phyloP scores from a whole-genome alignment of 129 eudicot species.

The Centaurea solstitialis region DNA sequence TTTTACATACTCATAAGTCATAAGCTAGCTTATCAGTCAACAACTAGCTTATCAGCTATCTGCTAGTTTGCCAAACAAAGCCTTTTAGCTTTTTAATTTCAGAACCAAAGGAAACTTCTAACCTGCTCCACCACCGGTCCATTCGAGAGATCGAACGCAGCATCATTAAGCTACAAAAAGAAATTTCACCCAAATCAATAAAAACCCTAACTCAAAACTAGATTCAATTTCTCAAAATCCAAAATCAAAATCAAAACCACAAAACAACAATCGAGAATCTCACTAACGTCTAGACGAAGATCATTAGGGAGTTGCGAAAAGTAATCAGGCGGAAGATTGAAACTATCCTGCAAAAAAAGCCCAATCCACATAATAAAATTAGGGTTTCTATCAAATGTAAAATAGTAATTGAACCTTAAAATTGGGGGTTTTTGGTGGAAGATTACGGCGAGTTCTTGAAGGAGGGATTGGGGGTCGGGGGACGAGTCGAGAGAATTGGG shows the following conservation, averaged over 20 bases:
- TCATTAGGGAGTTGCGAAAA: constrained; percentile 78
- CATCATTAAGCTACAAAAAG: constrained; percentile 84
- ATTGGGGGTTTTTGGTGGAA: background rate
- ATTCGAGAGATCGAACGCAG: constrained; percentile 96
- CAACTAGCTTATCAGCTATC: too few species aligned
- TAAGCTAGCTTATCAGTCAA: too few species aligned
- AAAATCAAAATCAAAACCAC: background rate
- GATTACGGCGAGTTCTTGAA: constrained; percentile 66
- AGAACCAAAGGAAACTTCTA: constrained; percentile 10
- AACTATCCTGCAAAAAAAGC: constrained; percentile 74
- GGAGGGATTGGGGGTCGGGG: constrained; percentile 53
- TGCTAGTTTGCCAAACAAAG: too few species aligned
- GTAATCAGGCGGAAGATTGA: constrained; percentile 81
- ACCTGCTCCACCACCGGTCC: constrained; percentile 88
- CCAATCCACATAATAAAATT: background rate
- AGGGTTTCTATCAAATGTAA: background rate
- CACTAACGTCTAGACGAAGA: constrained; percentile 86
- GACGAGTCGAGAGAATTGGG: constrained; percentile 43
- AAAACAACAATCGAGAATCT: constrained; percentile 19
- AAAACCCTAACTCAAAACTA: background rate
- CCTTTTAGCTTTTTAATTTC: too few species aligned
- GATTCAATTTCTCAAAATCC: background rate
- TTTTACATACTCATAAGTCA: too few species aligned
- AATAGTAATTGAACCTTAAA: background rate
- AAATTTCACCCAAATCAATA: background rate